These are phyloP conservation scores for Carex cristatella DNA, from an alignment of 176 grass and related monocot species.

Conservation along the genomic window DNA sequence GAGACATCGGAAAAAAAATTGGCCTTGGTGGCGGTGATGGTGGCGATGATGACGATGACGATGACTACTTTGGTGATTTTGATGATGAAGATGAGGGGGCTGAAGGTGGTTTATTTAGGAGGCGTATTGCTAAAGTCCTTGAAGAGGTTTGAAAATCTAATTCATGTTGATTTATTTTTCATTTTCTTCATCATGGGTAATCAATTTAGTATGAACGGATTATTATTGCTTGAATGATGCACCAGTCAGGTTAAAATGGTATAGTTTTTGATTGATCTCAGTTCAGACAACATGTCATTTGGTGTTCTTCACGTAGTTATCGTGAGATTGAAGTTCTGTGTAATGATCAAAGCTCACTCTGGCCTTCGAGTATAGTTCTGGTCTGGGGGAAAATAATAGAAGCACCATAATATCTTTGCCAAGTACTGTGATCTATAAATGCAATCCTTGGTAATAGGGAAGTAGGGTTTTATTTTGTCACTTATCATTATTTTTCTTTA, in stretches of 20 bases:
- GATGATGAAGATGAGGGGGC: conserved; percentile 84
- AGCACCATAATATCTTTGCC: not conserved
- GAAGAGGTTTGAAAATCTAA: conserved; percentile 61
- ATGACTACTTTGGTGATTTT: conserved; percentile 97
- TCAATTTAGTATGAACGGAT: not conserved
- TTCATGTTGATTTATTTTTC: conserved; percentile 19
- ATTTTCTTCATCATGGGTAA: not conserved
- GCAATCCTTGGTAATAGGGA: not conserved
- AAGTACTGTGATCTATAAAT: not conserved
- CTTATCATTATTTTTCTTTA: conserved; percentile 26
- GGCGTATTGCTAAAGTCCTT: conserved; percentile 41
- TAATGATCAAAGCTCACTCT: not conserved
- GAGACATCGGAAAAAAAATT: conserved; percentile 94
- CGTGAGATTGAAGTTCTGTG: not conserved
- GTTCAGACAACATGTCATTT: not conserved
- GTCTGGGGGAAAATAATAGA: not conserved
- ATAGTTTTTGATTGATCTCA: not conserved
- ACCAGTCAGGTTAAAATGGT: not conserved
- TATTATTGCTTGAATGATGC: not conserved
- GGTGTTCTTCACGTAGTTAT: not conserved
- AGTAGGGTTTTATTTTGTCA: not conserved
- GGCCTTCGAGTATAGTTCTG: not conserved
- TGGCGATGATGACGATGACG: conserved; percentile 94
- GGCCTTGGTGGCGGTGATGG: conserved; percentile 90
- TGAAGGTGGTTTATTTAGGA: conserved; percentile 83